Percentiles rank a stretch among this genome's conserved stretches.
Conservation (phyloP, 345 rosid genomes). For the Eucalyptus decipiens region DNA sequence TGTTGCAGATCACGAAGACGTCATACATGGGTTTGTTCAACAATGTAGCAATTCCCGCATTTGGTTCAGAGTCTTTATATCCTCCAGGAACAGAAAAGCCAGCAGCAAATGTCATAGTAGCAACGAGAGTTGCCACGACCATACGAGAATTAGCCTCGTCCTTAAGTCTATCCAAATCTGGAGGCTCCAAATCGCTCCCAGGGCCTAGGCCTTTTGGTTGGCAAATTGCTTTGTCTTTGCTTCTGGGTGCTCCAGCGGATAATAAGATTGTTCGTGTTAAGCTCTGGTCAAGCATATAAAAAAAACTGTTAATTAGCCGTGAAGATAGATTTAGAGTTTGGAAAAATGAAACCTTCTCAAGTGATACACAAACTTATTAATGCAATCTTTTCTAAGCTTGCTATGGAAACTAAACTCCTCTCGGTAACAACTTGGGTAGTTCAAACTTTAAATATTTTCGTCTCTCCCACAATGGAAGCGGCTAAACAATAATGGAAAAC, state of each 20-base stretch:
- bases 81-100: neutral
- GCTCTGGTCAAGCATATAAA: neutral
- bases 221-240: neutral
- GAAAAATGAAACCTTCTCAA: neutral
- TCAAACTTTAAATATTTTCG: neutral
- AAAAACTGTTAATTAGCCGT: neutral
- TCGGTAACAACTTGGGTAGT: neutral
- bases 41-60: neutral
- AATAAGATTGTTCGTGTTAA: neutral
- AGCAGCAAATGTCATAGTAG: neutral
- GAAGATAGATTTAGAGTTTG: neutral
- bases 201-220: neutral
- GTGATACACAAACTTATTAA: neutral
- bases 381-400: neutral
- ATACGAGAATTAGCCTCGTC: neutral
- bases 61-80: neutral
- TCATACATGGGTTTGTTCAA: neutral
- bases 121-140: neutral
- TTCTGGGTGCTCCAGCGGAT: neutral
- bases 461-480: neutral
- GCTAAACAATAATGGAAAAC: neutral
- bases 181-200: neutral
- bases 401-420: neutral
- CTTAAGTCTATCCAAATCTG: neutral
- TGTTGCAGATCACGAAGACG: neutral